These are phyloP conservation scores for Trypanosoma scelopori DNA, from an alignment of 208 protist species.

Conservation along the genomic window DNA sequence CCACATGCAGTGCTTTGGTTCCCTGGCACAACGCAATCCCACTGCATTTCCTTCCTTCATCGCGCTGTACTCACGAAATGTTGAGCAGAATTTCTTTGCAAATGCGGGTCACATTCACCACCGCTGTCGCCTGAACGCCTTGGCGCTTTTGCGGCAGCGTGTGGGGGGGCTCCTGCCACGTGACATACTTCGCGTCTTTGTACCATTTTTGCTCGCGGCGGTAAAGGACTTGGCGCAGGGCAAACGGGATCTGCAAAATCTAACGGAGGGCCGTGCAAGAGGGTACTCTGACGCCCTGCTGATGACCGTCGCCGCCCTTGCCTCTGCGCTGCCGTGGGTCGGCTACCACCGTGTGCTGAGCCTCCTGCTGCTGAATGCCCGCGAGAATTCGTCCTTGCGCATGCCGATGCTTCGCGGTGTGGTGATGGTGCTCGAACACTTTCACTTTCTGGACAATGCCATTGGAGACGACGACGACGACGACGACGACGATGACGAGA, in stretches of 20 bases:
- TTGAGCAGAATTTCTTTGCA: conserved; percentile 78
- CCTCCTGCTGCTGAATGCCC: conserved; percentile 77
- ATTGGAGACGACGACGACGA: conserved; percentile 21
- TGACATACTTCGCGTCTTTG: conserved; percentile 83
- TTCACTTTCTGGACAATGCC: conserved; percentile 73
- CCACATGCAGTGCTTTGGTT: conserved; percentile 75
- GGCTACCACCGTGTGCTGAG: conserved; percentile 86
- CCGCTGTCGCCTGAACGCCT: conserved; percentile 76
- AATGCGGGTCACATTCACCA: conserved; percentile 86
- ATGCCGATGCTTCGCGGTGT: conserved; percentile 85
- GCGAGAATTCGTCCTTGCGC: conserved; percentile 58
- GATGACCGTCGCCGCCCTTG: conserved; percentile 66
- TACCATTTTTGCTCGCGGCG: conserved; percentile 80
- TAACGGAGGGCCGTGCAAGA: conserved; percentile 79
- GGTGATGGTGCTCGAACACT: conserved; percentile 84
- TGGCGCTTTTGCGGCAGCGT: conserved; percentile 59
- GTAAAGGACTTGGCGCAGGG: conserved; percentile 89
- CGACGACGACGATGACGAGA: conserved; percentile 18
- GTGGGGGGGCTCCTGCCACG: conserved; percentile 57
- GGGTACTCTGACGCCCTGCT: conserved; percentile 85
- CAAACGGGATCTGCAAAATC: conserved; percentile 74
- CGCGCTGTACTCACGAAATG: conserved; percentile 68
- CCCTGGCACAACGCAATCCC: conserved; percentile 62
- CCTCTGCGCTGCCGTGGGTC: conserved; percentile 78
- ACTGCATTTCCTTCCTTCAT: conserved; percentile 70